These are phyloP conservation scores for Paxillus ammoniavirescens DNA, from an alignment of 768 basidiomycete genomes.

Conservation along the genomic window DNA sequence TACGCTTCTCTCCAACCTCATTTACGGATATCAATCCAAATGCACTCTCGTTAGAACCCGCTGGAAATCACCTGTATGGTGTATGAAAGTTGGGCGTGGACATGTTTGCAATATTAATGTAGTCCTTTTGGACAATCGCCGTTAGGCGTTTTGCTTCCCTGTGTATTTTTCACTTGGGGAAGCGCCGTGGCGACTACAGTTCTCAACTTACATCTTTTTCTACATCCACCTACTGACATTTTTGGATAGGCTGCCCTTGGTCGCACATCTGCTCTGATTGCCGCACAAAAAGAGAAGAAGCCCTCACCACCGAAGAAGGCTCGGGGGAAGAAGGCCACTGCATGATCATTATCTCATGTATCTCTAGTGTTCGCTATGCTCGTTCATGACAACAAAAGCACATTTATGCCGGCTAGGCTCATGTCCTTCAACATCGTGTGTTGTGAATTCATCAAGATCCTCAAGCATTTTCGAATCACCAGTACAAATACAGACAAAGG, in stretches of 20 bases:
- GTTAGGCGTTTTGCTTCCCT: slow-evolving; percentile 25
- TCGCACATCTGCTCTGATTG: slow-evolving; percentile 70
- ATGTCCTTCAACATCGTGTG: neutral
- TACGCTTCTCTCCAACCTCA: neutral
- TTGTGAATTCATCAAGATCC: neutral
- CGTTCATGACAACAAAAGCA: slow-evolving; percentile 19
- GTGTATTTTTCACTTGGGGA: slow-evolving; percentile 28
- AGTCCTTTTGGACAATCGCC: slow-evolving; percentile 23
- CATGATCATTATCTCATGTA: slow-evolving; percentile 25
- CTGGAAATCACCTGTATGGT: slow-evolving; percentile 59
- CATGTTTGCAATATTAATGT: slow-evolving; percentile 78
- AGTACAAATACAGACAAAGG: slow-evolving; percentile 20
- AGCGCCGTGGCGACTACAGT: slow-evolving; percentile 29
- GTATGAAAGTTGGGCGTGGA: slow-evolving; percentile 91
- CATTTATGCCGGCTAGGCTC: slow-evolving; percentile 5
- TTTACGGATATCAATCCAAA: slow-evolving; percentile 16
- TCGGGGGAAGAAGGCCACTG: slow-evolving; percentile 61
- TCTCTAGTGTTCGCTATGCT: slow-evolving; percentile 24
- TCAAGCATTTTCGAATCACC: slow-evolving; percentile 5
- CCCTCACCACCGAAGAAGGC: slow-evolving; percentile 62
- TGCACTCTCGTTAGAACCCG: slow-evolving; percentile 93
- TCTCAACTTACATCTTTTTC: slow-evolving; percentile 14
- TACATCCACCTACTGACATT: slow-evolving; percentile 48
- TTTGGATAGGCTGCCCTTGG: slow-evolving; percentile 64
- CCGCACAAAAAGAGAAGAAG: slow-evolving; percentile 72